phyloP scores from a whole-genome alignment of 805 yeast genomes.

The Cyberlindnera mrakii region DNA sequence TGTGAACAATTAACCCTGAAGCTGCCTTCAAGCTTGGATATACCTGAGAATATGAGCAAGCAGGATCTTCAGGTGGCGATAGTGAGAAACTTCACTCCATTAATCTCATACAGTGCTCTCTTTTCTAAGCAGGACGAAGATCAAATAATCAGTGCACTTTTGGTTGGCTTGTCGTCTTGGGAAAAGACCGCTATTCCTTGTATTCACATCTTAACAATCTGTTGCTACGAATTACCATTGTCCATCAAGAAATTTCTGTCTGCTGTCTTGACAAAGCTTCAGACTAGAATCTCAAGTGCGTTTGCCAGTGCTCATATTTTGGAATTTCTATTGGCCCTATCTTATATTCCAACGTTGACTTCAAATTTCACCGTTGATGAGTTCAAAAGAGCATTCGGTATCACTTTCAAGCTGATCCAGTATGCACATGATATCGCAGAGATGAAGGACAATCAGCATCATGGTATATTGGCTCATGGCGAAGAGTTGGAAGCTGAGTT shows the following conservation, averaged over 20 bases:
- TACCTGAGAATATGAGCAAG: slow-evolving; percentile 42
- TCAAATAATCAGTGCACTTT: slow-evolving; percentile 51
- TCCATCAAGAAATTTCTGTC: slow-evolving; percentile 64
- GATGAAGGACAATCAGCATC: slow-evolving; percentile 23
- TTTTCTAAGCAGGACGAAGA: slow-evolving; percentile 58
- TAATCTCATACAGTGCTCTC: slow-evolving; percentile 52
- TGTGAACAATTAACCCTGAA: slow-evolving; percentile 55
- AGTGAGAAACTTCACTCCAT: slow-evolving; percentile 54
- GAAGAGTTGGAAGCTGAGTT: slow-evolving; percentile 46
- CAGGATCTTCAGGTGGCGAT: slow-evolving; percentile 63
- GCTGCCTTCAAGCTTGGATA: slow-evolving; percentile 34
- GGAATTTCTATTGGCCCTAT: slow-evolving; percentile 64
- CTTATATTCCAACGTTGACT: slow-evolving; percentile 60
- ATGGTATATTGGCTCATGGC: slow-evolving; percentile 26
- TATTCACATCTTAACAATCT: slow-evolving; percentile 66
- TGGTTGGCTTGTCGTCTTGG: slow-evolving; percentile 64
- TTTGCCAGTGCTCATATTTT: slow-evolving; percentile 67
- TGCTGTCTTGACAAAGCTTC: slow-evolving; percentile 66
- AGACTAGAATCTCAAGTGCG: slow-evolving; percentile 64
- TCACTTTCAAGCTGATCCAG: slow-evolving; percentile 74
- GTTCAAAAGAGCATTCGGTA: slow-evolving; percentile 73
- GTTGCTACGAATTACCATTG: slow-evolving; percentile 75
- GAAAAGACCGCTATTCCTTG: slow-evolving; percentile 75
- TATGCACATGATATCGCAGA: slow-evolving; percentile 49
- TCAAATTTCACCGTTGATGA: slow-evolving; percentile 73